Percentiles rank a stretch among this genome's conserved stretches.
Evolutionary conservation across 1,139 yeast genomes (phyloP).

Genomic region (Kodamaea ohmeri): DNA sequence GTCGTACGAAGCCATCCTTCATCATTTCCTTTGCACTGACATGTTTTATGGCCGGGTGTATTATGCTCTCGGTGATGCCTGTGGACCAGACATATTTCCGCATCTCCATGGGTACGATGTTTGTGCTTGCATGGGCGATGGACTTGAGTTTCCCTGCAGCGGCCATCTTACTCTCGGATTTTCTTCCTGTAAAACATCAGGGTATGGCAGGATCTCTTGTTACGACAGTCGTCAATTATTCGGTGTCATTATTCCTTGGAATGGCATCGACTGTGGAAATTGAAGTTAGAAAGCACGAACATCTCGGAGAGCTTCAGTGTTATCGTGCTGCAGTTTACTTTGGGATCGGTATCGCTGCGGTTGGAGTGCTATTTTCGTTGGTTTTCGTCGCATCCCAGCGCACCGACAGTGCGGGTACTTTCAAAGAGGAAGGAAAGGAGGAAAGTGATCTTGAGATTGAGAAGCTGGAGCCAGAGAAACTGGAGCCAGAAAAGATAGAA

Average conservation of each 20-base stretch:
- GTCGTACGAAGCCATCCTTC: constrained; percentile 42
- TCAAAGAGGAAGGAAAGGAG: constrained; percentile 1
- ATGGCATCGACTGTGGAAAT: constrained; percentile 49
- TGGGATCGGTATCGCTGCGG: constrained; percentile 37
- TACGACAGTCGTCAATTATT: constrained; percentile 52
- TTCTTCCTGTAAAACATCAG: constrained; percentile 49
- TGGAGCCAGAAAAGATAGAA: background rate
- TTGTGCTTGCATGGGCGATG: constrained; percentile 56
- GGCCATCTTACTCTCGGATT: constrained; percentile 50
- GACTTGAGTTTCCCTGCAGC: constrained; percentile 60
- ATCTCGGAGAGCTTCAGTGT: background rate
- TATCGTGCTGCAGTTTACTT: constrained; percentile 48
- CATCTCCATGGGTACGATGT: constrained; percentile 46
- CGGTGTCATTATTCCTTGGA: constrained; percentile 53
- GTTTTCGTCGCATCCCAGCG: constrained; percentile 29
- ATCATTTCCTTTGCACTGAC: constrained; percentile 41
- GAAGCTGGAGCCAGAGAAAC: background rate
- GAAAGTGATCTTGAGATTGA: background rate
- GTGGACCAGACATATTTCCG: constrained; percentile 47
- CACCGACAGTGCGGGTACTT: constrained; percentile 10
- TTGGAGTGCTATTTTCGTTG: constrained; percentile 32
- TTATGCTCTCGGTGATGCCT: constrained; percentile 49
- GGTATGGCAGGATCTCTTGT: constrained; percentile 63
- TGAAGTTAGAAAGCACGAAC: constrained; percentile 23
- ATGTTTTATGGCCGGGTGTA: constrained; percentile 47